A percentile compares a stretch with the other conserved stretches of the same genome.
phyloP scores from a whole-genome alignment of 768 basidiomycete genomes.

The Phanerochaete sordida region DNA sequence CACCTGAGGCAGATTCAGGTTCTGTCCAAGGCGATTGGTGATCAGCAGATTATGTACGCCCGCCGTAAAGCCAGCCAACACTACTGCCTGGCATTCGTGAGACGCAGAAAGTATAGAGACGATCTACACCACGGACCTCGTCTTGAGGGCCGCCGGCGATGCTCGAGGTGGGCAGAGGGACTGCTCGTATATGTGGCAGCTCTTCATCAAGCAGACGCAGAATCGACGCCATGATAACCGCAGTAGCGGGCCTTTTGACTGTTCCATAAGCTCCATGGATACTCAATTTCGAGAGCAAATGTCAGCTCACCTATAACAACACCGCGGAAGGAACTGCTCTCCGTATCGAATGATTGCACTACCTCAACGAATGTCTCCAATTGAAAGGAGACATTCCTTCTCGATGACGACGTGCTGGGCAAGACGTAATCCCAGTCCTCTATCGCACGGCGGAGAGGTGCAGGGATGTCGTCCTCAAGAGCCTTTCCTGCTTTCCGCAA shows the following conservation, averaged over 20 bases:
- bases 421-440: conserved; percentile 62
- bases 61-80: conserved; percentile 44
- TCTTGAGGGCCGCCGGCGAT: background rate
- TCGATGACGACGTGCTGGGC: conserved; percentile 54
- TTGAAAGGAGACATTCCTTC: conserved; percentile 70
- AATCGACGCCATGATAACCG: conserved; percentile 55
- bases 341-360: conserved; percentile 49
- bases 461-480: conserved; percentile 23
- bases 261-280: too few species aligned
- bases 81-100: conserved; percentile 36
- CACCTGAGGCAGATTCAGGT: conserved; percentile 54
- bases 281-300: background rate
- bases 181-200: conserved; percentile 29
- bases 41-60: conserved; percentile 67
- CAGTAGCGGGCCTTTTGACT: conserved; percentile 56
- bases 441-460: conserved; percentile 36
- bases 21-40: conserved; percentile 54
- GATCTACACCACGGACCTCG: background rate
- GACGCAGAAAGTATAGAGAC: background rate
- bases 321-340: conserved; percentile 59
- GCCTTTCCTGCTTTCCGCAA: conserved; percentile 54
- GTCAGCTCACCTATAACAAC: conserved; percentile 55
- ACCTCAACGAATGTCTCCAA: conserved; percentile 58
- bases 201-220: conserved; percentile 48
- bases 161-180: background rate